Evolutionary conservation across 164 flowering plant species (phyloP).

Genomic region (Euptelea pleiosperma): DNA sequence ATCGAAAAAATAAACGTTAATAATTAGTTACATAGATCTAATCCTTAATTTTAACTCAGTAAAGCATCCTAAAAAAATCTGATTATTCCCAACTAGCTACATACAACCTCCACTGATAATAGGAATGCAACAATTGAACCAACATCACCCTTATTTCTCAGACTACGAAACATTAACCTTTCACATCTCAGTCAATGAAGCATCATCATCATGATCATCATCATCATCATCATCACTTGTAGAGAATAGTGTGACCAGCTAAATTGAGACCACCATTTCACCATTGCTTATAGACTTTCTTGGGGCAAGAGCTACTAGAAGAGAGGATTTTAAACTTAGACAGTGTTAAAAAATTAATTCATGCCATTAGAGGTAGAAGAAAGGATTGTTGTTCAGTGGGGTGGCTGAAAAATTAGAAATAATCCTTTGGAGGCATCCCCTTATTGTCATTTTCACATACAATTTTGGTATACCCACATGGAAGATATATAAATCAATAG

Average conservation of each 20-base stretch:
- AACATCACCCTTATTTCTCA: constrained; percentile 20
- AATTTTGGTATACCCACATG: no score
- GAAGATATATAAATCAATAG: neutral
- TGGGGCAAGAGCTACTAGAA: constrained; percentile 72
- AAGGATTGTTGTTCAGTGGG: constrained; percentile 22
- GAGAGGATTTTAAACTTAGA: constrained; percentile 5
- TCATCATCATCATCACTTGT: constrained; percentile 23
- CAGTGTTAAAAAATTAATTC: neutral
- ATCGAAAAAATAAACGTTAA: constrained; percentile 6
- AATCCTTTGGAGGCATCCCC: neutral
- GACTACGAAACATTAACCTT: constrained; percentile 23
- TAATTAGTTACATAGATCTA: neutral
- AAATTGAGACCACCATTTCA: constrained; percentile 28
- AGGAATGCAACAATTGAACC: constrained; percentile 41
- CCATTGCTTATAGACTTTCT: constrained; percentile 74
- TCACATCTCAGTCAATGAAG: constrained; percentile 27
- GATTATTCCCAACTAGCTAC: no score
- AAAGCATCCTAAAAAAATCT: no score
- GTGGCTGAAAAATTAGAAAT: constrained; percentile 13
- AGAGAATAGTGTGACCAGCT: constrained; percentile 18
- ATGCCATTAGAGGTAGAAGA: constrained; percentile 18
- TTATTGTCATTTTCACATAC: no score
- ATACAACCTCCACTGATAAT: constrained; percentile 23
- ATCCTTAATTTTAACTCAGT: no score
- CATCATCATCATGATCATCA: no score